Conservation (phyloP, 2,329 filamentous ascomycete species). For the Alternaria incomplexa region DNA sequence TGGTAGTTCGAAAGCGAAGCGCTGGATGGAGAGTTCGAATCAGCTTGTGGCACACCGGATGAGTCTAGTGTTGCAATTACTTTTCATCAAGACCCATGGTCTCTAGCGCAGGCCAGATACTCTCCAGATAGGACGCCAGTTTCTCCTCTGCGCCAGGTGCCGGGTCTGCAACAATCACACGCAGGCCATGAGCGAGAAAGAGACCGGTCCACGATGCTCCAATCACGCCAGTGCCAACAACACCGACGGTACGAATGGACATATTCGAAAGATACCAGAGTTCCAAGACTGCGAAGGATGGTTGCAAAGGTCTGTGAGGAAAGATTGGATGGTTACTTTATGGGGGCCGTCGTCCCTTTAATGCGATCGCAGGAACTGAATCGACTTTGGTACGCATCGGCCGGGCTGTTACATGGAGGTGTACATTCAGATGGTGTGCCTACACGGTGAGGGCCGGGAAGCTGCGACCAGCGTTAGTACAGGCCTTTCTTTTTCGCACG, state of each 20-base stretch:
- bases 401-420: background rate
- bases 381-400: background rate
- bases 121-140: background rate
- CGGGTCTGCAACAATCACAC: constrained; percentile 53
- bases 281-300: background rate
- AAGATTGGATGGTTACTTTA: background rate
- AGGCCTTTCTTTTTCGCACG: background rate
- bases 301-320: background rate
- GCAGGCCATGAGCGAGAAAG: constrained; percentile 48
- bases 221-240: constrained; percentile 50
- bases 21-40: background rate
- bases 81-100: background rate
- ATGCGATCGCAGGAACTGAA: background rate
- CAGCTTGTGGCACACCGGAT: background rate
- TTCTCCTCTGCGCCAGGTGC: constrained; percentile 40
- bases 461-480: background rate
- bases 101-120: background rate
- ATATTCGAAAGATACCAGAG: background rate
- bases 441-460: background rate
- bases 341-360: background rate
- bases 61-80: background rate
- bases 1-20: background rate
- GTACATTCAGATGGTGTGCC: background rate
- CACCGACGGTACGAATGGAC: constrained; percentile 23
- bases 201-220: constrained; percentile 53